Percentiles rank a stretch among this genome's conserved stretches.
Evolutionary conservation across 148 eudicot genomes (phyloP).

Genomic region (Rhododendron simsii): DNA sequence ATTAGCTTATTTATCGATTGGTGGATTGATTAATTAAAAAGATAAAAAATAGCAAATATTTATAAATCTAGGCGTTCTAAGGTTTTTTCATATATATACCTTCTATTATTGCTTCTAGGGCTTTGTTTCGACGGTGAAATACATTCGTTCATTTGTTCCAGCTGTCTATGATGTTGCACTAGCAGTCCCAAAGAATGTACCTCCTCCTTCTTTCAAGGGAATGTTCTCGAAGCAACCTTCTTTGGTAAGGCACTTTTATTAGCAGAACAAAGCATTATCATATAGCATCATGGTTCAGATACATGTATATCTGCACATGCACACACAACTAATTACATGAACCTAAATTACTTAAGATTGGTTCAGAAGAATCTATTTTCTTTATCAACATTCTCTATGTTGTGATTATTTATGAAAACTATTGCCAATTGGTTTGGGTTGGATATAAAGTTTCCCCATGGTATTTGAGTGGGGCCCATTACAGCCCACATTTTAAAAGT

Average conservation of each 20-base stretch:
- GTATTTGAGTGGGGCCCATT: no score
- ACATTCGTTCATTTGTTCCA: constrained; percentile 56
- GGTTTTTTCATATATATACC: no score
- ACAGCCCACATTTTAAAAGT: no score
- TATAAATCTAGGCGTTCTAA: no score
- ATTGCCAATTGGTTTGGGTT: no score
- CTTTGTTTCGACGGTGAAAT: constrained; percentile 47
- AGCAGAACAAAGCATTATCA: background rate
- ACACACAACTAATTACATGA: background rate
- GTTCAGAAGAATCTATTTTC: background rate
- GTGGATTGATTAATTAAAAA: no score
- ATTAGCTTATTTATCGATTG: no score
- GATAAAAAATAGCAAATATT: no score
- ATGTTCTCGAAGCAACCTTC: constrained; percentile 42
- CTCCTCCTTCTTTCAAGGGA: constrained; percentile 52
- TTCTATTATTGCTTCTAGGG: constrained; percentile 37
- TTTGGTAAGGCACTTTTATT: constrained; percentile 38
- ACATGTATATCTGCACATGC: no score
- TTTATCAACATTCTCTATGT: background rate
- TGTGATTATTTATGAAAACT: background rate
- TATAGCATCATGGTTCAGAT: background rate
- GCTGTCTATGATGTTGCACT: constrained; percentile 56
- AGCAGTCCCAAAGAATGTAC: constrained; percentile 39
- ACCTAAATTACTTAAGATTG: background rate
- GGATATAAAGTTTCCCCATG: no score